Conservation (phyloP, 2,329 filamentous ascomycete genomes). For the Fusarium buharicum region DNA sequence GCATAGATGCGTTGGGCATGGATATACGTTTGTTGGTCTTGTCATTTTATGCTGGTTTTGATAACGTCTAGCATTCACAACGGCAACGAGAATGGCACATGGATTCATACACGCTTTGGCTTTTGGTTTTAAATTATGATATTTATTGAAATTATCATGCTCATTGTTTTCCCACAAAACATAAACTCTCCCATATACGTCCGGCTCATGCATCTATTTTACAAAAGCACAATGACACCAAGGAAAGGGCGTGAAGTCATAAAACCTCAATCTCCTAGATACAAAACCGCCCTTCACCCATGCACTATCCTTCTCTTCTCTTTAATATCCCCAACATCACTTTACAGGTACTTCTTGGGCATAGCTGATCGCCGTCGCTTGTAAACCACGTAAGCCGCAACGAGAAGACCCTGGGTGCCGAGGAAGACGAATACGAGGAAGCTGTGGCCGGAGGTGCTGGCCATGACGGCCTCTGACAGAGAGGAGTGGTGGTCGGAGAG, state of each 20-base stretch:
- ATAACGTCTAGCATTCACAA: background rate
- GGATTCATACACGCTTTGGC: background rate
- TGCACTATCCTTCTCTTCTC: slow-evolving; percentile 13
- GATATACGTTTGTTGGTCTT: background rate
- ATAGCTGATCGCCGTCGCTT: slow-evolving; percentile 78
- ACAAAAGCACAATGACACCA: slow-evolving; percentile 29
- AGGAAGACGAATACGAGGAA: slow-evolving; percentile 75
- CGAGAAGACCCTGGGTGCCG: slow-evolving; percentile 77
- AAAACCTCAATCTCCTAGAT: slow-evolving; percentile 27
- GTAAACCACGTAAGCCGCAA: slow-evolving; percentile 77
- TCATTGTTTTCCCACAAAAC: slow-evolving; percentile 34
- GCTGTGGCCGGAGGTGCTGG: slow-evolving; percentile 61
- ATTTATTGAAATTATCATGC: slow-evolving; percentile 35
- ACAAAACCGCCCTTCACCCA: slow-evolving; percentile 3
- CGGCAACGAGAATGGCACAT: slow-evolving; percentile 12
- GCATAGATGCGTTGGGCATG: background rate
- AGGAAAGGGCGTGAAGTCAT: slow-evolving; percentile 20
- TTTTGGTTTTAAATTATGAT: slow-evolving; percentile 11
- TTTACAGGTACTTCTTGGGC: slow-evolving; percentile 92
- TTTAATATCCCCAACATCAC: background rate
- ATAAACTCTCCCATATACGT: slow-evolving; percentile 34
- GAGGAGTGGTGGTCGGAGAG: slow-evolving; percentile 62
- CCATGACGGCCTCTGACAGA: slow-evolving; percentile 60
- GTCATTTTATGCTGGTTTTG: background rate
- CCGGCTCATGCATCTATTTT: slow-evolving; percentile 34